A percentile compares a stretch with the other conserved stretches of the same genome.
Conservation (phyloP, 176 grass and related monocot genomes). For the Ensete ventricosum region DNA sequence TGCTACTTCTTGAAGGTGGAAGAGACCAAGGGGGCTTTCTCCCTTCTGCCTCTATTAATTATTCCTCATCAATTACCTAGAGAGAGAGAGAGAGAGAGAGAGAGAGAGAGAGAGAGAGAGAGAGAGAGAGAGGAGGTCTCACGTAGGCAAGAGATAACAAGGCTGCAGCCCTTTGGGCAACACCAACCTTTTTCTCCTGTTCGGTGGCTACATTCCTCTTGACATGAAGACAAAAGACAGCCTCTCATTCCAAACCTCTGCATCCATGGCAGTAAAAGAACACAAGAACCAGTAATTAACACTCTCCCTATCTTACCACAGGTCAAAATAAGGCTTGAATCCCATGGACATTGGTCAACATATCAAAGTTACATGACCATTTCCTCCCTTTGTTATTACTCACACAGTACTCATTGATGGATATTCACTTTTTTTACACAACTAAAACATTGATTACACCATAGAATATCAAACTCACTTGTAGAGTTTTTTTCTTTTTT, state of each 20-base stretch:
- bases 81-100: background rate
- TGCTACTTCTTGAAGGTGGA: background rate
- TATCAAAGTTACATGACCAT: no score
- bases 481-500: no score
- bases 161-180: background rate
- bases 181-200: background rate
- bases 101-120: background rate
- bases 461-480: no score
- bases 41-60: background rate
- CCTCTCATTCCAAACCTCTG: background rate
- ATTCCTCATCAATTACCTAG: background rate
- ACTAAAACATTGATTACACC: no score
- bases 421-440: no score
- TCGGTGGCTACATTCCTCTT: background rate
- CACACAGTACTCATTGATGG: no score
- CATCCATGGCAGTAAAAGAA: no score
- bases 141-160: background rate
- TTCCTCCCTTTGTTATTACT: no score
- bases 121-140: background rate
- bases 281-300: no score
- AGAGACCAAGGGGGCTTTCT: background rate
- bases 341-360: no score
- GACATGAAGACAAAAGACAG: conserved; percentile 7
- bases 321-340: no score
- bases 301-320: background rate